Evolutionary conservation across 352 stramenopile genomes (phyloP).

Genomic region (Vaucheria bursata): DNA sequence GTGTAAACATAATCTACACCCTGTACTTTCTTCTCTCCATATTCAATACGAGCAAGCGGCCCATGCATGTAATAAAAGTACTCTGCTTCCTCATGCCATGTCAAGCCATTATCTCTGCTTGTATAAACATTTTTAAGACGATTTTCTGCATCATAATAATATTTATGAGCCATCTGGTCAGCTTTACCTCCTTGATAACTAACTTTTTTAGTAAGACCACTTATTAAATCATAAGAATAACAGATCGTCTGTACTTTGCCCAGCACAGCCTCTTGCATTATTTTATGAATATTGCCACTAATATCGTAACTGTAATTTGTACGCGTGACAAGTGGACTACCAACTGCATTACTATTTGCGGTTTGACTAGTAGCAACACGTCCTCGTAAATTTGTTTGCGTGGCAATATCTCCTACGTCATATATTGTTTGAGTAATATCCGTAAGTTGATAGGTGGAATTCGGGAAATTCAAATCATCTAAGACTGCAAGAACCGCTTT

Average conservation of each 20-base stretch:
- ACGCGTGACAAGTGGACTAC: no score
- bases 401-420: no score
- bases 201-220: neutral
- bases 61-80: neutral
- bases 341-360: no score
- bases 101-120: neutral
- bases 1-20: neutral
- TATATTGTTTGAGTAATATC: no score
- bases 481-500: no score
- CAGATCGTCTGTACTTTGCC: neutral
- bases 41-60: neutral
- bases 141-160: conserved; percentile 3
- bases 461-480: no score
- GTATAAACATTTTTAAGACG: neutral
- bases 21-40: neutral
- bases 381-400: no score
- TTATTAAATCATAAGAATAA: neutral
- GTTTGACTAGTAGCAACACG: no score
- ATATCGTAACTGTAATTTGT: neutral
- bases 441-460: no score
- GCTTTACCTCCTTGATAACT: neutral
- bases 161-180: neutral
- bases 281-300: neutral
- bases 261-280: no score
- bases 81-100: neutral